Evolutionary conservation across 2,329 filamentous ascomycete genomes (phyloP).

Genomic region (Aspergillus fructus): DNA sequence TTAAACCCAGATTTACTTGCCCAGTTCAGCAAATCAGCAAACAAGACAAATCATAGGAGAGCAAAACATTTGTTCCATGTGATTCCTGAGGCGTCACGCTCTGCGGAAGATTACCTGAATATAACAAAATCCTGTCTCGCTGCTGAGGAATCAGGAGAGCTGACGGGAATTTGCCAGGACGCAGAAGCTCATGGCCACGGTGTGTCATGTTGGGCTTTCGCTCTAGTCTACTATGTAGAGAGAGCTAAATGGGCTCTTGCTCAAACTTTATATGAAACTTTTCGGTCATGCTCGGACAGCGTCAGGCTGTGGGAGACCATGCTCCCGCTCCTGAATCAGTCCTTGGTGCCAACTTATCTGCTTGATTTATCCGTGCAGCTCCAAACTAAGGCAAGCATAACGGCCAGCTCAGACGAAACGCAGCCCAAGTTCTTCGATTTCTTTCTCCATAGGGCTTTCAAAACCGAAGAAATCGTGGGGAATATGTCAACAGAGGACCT

Average conservation of each 20-base stretch:
- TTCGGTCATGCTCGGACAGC: neutral
- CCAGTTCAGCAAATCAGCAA: constrained; percentile 41
- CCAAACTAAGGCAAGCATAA: neutral
- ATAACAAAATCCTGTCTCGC: constrained; percentile 46
- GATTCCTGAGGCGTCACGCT: constrained; percentile 39
- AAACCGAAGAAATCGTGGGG: constrained; percentile 25
- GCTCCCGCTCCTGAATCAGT: constrained; percentile 14
- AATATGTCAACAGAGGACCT: constrained; percentile 31
- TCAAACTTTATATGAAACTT: constrained; percentile 29
- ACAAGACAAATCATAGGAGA: constrained; percentile 41
- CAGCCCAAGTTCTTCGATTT: constrained; percentile 20
- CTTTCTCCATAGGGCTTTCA: constrained; percentile 27
- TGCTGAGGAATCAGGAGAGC: constrained; percentile 38
- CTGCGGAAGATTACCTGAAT: constrained; percentile 44
- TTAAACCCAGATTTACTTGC: constrained; percentile 31
- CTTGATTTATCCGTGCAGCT: constrained; percentile 25
- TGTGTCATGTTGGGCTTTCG: constrained; percentile 28
- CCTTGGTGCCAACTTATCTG: constrained; percentile 21
- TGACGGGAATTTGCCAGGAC: constrained; percentile 43
- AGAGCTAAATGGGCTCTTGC: constrained; percentile 33
- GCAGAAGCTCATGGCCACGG: constrained; percentile 30
- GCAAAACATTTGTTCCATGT: constrained; percentile 47
- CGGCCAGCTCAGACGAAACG: neutral
- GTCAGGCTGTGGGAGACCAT: constrained; percentile 13
- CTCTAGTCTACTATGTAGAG: constrained; percentile 33